phyloP scores from a whole-genome alignment of 306 rosid species.

The apple (Malus domestica) region ASM211411v1 NC_041805.1:6486501-6487000 shows the following conservation, averaged over 20 bases:
- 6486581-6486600: background rate
- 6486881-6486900: conserved; percentile 1
- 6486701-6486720: conserved; percentile 27
- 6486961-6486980: conserved; percentile 27
- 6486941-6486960: conserved; percentile 27
- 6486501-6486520: background rate
- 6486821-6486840: conserved; percentile 37
- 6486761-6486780: conserved; percentile 25
- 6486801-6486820: conserved; percentile 30
- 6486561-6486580: background rate
- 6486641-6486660: conserved; percentile 35
- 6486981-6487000: conserved; percentile 21
- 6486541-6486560: background rate
- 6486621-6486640: background rate
- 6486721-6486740: conserved; percentile 24
- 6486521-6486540: background rate
- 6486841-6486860: conserved; percentile 9
- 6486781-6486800: conserved; percentile 24
- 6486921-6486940: conserved; percentile 33
- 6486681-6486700: conserved; percentile 31
- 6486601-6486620: background rate
- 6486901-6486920: conserved; percentile 16
- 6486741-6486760: conserved; percentile 17
- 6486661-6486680: conserved; percentile 28
- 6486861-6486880: conserved; percentile 13